Conservation (phyloP, 106 monocot species). For the Dendrobium nobile region DNA sequence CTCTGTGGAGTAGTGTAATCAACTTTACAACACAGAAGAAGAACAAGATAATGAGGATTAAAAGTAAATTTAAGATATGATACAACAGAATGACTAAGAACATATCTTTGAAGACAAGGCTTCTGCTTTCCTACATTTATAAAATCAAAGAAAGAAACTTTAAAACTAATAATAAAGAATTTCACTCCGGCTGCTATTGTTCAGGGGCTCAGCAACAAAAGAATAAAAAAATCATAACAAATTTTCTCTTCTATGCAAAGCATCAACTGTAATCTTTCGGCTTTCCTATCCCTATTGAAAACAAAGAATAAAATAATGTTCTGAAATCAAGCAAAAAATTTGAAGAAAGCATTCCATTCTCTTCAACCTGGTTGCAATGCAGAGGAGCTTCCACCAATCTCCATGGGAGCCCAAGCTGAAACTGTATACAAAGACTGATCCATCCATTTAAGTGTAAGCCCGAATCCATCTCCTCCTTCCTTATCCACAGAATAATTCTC, state of each 20-base stretch:
- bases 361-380: constrained; percentile 7
- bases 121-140: neutral
- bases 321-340: neutral
- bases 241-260: neutral
- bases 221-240: neutral
- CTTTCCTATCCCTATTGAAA: neutral
- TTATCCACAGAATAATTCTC: constrained; percentile 25
- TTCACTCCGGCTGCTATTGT: neutral
- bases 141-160: neutral
- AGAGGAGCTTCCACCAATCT: no score
- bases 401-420: constrained; percentile 53
- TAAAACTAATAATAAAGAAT: neutral
- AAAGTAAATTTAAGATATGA: neutral
- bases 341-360: neutral
- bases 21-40: no score
- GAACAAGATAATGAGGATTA: no score
- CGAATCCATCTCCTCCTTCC: constrained; percentile 27
- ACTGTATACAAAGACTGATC: constrained; percentile 69
- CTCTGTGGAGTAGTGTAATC: no score
- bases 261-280: neutral
- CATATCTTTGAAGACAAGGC: neutral
- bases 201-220: neutral
- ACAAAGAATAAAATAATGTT: neutral
- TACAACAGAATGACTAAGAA: neutral
- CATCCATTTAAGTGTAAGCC: constrained; percentile 53